These are phyloP conservation scores for Fraxinus albicans DNA, from an alignment of 305 asterid genomes.

Conservation along the genomic window DNA sequence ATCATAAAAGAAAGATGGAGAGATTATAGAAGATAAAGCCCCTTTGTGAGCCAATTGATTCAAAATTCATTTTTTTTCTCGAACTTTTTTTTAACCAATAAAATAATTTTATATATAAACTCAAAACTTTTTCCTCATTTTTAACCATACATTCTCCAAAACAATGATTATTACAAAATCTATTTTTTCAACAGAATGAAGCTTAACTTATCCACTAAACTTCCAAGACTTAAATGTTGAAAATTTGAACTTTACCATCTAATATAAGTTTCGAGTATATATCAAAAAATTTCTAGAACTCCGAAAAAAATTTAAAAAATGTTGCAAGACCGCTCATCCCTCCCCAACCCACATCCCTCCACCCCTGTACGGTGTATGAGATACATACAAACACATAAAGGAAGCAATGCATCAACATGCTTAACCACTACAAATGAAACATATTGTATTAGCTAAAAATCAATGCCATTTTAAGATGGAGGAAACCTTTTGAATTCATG, in stretches of 20 bases:
- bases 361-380: not conserved
- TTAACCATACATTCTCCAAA: too few species aligned
- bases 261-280: not conserved
- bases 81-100: too few species aligned
- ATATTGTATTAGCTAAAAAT: not conserved
- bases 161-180: too few species aligned
- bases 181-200: too few species aligned
- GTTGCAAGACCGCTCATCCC: not conserved
- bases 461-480: not conserved
- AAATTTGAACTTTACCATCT: not conserved
- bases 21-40: too few species aligned
- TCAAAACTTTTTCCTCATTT: too few species aligned
- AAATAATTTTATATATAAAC: too few species aligned
- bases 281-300: not conserved
- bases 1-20: too few species aligned
- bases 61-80: not conserved
- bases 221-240: not conserved
- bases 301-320: not conserved
- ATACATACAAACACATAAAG: not conserved
- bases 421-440: not conserved
- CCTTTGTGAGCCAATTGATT: too few species aligned
- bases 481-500: not conserved
- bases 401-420: not conserved
- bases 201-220: not conserved
- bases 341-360: not conserved